Evolutionary conservation across 2,329 filamentous ascomycete genomes (phyloP), one percentile per base, ranked within the genome.

Genomic region (Penicillium aurantiogriseum): DNA sequence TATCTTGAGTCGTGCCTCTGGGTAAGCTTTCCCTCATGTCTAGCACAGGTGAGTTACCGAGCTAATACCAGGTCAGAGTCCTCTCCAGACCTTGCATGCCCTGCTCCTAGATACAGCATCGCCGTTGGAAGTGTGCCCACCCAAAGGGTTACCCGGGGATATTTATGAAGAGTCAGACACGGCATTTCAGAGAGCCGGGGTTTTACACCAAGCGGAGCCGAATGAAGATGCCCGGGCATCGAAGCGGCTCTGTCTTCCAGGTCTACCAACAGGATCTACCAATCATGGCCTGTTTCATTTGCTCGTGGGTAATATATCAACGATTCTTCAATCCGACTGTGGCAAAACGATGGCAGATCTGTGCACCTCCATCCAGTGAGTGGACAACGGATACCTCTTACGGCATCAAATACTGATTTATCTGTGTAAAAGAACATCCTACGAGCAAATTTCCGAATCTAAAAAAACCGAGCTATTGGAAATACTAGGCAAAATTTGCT

Each of bases 401-500:
- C 43, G 17, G 23, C 11, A 33, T 44, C 47, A 21, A 38, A 29
- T 48, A 13, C 44, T 52, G 46, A 62, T 58, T 48, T 62, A 42
- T 51, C 19, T 51, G 59, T 25, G 33, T 46, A 46, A 58, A 67
- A 77, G 78, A 56, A 56, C 67, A 57, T 68, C 68, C 23, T 86
- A 86, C 66, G 65, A 77, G 13, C 67, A 71, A 15, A 71, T 85
- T 5, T 64, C 77, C 17, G 81, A 85, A 57, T 58, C 73, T 8
- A 74, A 80, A 25, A 81, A 84, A 66, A 84, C 81, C 63, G 77
- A 78, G 35, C 73, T 80, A 9, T 74, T 89, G 40, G 76, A 84
- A 38, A 69, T 81, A 11, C 68, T 91, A 15, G 83, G 85, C 3
- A 80, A 79, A 48, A 70, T 85, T 47, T 77, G 83, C 19, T 90